phyloP scores from a whole-genome alignment of 176 grass and related monocot species.

The Saccharum spontaneum region DNA sequence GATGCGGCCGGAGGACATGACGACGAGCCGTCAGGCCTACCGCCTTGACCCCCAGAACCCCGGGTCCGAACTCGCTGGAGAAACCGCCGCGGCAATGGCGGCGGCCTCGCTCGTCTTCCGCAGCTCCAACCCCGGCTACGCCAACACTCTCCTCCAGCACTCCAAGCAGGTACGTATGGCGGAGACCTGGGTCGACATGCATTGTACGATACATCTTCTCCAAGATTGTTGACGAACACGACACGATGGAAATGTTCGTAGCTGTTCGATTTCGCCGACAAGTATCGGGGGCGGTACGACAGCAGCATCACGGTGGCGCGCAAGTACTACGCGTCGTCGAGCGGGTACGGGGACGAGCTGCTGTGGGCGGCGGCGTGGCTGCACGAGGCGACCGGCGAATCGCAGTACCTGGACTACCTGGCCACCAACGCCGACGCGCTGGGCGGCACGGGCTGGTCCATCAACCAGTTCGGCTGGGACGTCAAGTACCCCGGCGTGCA shows the following conservation, averaged over 20 bases:
- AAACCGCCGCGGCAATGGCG: conserved; percentile 87
- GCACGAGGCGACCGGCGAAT: conserved; percentile 49
- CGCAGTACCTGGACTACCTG: conserved; percentile 73
- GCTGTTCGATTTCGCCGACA: conserved; percentile 88
- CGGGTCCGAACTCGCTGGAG: conserved; percentile 81
- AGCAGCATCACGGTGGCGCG: conserved; percentile 60
- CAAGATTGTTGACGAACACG: too few relatives aligned
- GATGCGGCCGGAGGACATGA: conserved; percentile 98
- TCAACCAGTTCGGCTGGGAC: conserved; percentile 82
- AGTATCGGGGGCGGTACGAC: conserved; percentile 85
- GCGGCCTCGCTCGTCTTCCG: conserved; percentile 76
- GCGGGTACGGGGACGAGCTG: conserved; percentile 84
- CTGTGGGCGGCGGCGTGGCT: conserved; percentile 95
- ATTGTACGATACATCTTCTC: too few relatives aligned
- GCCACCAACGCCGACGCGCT: conserved; percentile 68
- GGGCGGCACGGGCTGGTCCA: conserved; percentile 70
- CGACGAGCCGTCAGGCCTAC: conserved; percentile 80
- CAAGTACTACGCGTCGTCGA: conserved; percentile 62
- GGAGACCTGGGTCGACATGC: too few relatives aligned
- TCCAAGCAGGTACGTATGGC: conserved; percentile 55
- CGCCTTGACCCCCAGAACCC: conserved; percentile 67
- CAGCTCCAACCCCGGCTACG: conserved; percentile 60
- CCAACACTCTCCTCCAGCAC: conserved; percentile 59
- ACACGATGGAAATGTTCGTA: background rate
- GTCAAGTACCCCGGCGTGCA: conserved; percentile 87